These are phyloP conservation scores for Coffea eugenioides DNA, from an alignment of 257 asterid genomes.

Conservation along the genomic window DNA sequence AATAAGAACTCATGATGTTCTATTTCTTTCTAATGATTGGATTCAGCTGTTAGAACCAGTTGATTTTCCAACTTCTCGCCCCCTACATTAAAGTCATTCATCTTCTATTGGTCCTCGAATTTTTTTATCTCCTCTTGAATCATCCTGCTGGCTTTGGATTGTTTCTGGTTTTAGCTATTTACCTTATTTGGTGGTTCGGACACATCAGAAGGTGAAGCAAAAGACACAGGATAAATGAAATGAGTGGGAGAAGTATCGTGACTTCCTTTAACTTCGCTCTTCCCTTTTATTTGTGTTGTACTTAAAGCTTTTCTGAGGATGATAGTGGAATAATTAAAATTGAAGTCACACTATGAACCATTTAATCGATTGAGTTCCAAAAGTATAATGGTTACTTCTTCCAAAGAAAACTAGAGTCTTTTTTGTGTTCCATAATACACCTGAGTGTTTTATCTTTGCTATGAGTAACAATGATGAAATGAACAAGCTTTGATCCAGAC, in stretches of 20 bases:
- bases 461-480: too few relatives aligned
- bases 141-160: not conserved
- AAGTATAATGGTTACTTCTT: not conserved
- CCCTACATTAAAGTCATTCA: not conserved
- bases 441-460: too few relatives aligned
- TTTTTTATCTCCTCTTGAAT: not conserved
- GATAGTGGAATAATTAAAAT: not conserved
- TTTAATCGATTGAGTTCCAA: not conserved
- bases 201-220: not conserved
- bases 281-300: not conserved
- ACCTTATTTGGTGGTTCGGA: not conserved
- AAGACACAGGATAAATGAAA: not conserved
- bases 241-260: not conserved
- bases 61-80: not conserved
- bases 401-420: not conserved
- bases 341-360: not conserved
- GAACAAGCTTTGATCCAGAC: too few relatives aligned
- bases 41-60: not conserved
- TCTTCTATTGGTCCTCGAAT: not conserved
- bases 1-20: not conserved
- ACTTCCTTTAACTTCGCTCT: not conserved
- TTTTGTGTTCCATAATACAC: not conserved
- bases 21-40: not conserved
- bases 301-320: not conserved
- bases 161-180: not conserved